phyloP scores from a whole-genome alignment of 2,329 filamentous ascomycete species.

The Pseudogymnoascus sp. region DNA sequence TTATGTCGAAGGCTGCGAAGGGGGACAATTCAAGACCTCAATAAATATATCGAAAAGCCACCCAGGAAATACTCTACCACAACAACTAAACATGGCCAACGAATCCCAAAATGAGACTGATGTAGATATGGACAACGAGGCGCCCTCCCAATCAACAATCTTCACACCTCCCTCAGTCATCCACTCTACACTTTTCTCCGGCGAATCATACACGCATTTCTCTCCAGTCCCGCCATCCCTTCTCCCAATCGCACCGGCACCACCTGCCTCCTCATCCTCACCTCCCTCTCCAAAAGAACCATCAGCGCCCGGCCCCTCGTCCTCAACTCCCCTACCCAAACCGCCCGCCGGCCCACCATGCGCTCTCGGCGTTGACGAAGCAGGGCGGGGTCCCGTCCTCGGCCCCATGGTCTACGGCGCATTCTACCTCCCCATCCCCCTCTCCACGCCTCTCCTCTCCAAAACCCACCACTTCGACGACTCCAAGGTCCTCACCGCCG shows the following conservation, averaged over 20 bases:
- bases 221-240: slow-evolving; percentile 58
- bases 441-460: slow-evolving; percentile 66
- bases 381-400: slow-evolving; percentile 86
- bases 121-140: slow-evolving; percentile 27
- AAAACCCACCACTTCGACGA: slow-evolving; percentile 83
- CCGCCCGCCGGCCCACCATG: slow-evolving; percentile 43
- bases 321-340: background rate
- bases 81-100: slow-evolving; percentile 25
- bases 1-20: background rate
- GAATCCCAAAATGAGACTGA: slow-evolving; percentile 24
- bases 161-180: slow-evolving; percentile 67
- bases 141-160: slow-evolving; percentile 23
- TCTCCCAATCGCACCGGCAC: slow-evolving; percentile 27
- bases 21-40: background rate
- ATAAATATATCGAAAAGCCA: background rate
- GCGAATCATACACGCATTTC: slow-evolving; percentile 63
- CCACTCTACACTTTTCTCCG: slow-evolving; percentile 45
- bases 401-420: slow-evolving; percentile 67
- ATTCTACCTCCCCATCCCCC: slow-evolving; percentile 65
- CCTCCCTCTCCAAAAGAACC: slow-evolving; percentile 14
- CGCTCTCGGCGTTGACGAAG: slow-evolving; percentile 85
- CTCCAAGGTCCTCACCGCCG: slow-evolving; percentile 79
- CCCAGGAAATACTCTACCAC: background rate
- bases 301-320: slow-evolving; percentile 27
- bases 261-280: slow-evolving; percentile 15